Evolutionary conservation across 2,329 filamentous ascomycete genomes (phyloP), one percentile per base, ranked within the genome.

Genomic region (Eutypella sp.): DNA sequence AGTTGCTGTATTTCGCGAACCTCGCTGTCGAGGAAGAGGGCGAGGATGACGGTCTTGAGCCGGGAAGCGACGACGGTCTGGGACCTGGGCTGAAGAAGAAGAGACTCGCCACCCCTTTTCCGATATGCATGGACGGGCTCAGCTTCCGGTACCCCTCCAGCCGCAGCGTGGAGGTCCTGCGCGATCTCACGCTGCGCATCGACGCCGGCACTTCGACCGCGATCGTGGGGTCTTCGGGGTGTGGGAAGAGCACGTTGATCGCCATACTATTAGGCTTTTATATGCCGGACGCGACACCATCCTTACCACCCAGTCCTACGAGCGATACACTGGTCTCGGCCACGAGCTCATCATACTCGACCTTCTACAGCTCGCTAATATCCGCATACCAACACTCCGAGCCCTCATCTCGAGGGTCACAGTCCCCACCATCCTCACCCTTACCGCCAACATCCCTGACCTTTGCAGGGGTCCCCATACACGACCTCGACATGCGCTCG

Each of bases 211-310:
- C 78, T 4, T 87, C 81, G 53, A 84, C 84, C 0, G 89, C 88
- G 2, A 81, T 97, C 18, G 89, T 95, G 2, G 91, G 92, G 1
- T 70, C 79, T 1, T 96, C 90, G 0, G 92, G 93, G 0, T 88
- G 85, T n/a, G 92, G 93, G 1, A 97, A 99, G 67, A 91, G 86
- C 13, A 96, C 92, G 0, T 74, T 96, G 29, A 76, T 85, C 1
- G 79, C 85, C 0, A 69, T 97, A 0, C 71, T 97, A 0, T 68
- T 95, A 4, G 81, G 85, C 1, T 72, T 96, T 0, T 89, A 93
- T 54, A 53, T 64, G 2, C 73, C 76, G 5, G 52, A 58, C 0
- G 25, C 46, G n/a, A 40, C 31, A 3, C 45, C 40, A 7, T 10
- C 31, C 9, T 29, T 13, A 29, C 13, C 25, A 29, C 15, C 44